phyloP scores from a whole-genome alignment of 1,284 basidiomycete species.

The Dichomitus squalens region DNA sequence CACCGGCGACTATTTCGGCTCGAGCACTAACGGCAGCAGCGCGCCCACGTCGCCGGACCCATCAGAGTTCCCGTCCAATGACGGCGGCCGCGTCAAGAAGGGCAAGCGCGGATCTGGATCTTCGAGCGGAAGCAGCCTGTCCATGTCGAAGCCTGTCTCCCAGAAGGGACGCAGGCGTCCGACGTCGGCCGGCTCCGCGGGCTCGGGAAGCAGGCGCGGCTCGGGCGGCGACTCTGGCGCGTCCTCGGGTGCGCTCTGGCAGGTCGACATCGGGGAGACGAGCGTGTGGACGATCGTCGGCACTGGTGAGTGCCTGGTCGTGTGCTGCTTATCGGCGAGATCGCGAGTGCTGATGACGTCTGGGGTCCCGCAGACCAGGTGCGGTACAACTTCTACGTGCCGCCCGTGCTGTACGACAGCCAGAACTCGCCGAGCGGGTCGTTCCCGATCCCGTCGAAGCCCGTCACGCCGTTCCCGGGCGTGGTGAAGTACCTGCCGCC shows the following conservation, averaged over 20 bases:
- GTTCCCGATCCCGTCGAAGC: slow-evolving; percentile 77
- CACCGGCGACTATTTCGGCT: slow-evolving; percentile 68
- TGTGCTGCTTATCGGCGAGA: neutral
- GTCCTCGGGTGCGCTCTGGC: slow-evolving; percentile 81
- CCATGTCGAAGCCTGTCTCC: slow-evolving; percentile 60
- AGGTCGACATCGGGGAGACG: slow-evolving; percentile 86
- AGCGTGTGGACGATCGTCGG: slow-evolving; percentile 94
- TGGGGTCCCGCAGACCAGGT: slow-evolving; percentile 63
- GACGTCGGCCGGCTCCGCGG: slow-evolving; percentile 72
- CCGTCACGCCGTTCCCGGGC: slow-evolving; percentile 84
- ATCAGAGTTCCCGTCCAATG: slow-evolving; percentile 73
- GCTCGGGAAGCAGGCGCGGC: slow-evolving; percentile 59
- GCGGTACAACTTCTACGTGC: slow-evolving; percentile 90
- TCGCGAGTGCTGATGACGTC: slow-evolving; percentile 5
- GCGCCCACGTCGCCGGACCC: slow-evolving; percentile 70
- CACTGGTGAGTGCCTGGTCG: slow-evolving; percentile 57
- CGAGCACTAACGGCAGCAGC: slow-evolving; percentile 48
- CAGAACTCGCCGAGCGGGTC: slow-evolving; percentile 67
- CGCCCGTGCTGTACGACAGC: slow-evolving; percentile 80
- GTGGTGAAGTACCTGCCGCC: slow-evolving; percentile 87
- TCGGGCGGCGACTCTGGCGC: slow-evolving; percentile 65
- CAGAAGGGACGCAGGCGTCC: slow-evolving; percentile 70
- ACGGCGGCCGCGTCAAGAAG: slow-evolving; percentile 81
- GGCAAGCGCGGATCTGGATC: slow-evolving; percentile 68
- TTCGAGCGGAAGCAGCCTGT: slow-evolving; percentile 68